Evolutionary conservation across 306 rosid genomes (phyloP), one percentile per base, ranked within the genome.

Genomic region (Myrica gale): DNA sequence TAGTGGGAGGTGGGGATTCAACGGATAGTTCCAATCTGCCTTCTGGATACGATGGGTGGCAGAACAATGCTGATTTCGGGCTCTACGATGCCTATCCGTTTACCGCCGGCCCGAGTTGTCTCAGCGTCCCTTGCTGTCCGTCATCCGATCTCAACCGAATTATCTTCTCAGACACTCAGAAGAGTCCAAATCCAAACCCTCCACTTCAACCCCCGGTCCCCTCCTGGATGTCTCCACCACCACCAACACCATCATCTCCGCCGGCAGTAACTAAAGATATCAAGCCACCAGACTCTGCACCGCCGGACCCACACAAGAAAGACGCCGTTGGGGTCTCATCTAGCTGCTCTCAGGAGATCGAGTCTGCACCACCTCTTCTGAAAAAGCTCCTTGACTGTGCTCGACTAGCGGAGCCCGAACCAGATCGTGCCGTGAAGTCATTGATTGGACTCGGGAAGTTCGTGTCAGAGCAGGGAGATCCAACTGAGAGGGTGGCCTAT

Each of bases 1-100:
- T 95, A 46, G 92, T 94, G 79, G 93, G 88, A 43, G 89, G 88
- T 74, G 89, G 91, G 43, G 92, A 89, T 81, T 88, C 93, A 79
- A 87, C 96, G 83, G 91, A 90, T 84, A 86, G 89, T 86, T 84
- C 94, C 16, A 87, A 82, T 53, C 85, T 87, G 6, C 91, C 96
- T 6, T 80, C 89, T 37, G 83, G 80, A n/a, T 87, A 88, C 45
- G 84, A 85, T 82, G 79, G 88, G 84, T 91, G 94, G 95, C 92
- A 77, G 42, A 78, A 72, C 77, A 79, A 82, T 81, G 39, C 88
- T 3, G 97, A 87, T 78, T 87, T 91, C 56, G 79, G 79, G 3
- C 81, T 93, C 68, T 85, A 87, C 83, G 73, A 74, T 41, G 43
- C 88, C 41, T 89, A 83, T 88, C 90, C 91, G 26, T 85, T 84